phyloP scores from a whole-genome alignment of 257 asterid species.

The Fraxinus cuspidata region DNA sequence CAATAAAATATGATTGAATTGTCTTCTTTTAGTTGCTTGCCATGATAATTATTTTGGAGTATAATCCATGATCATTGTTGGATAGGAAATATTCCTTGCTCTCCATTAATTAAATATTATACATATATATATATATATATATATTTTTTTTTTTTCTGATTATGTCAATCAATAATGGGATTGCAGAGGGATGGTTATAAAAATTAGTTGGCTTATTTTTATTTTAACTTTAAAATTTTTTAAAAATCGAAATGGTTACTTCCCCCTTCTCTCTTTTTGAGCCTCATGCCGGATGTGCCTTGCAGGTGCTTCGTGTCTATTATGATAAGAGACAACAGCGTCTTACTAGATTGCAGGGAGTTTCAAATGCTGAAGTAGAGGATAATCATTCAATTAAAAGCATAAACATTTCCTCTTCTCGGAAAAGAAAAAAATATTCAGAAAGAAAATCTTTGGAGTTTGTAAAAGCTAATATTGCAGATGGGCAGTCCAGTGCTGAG shows the following conservation, averaged over 20 bases:
- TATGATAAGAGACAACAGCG: slow-evolving; percentile 60
- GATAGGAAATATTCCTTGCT: background rate
- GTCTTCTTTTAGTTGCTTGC: background rate
- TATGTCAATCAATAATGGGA: background rate
- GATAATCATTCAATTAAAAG: slow-evolving; percentile 36
- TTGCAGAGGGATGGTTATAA: background rate
- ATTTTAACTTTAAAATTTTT: background rate
- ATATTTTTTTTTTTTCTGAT: background rate
- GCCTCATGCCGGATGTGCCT: slow-evolving; percentile 3
- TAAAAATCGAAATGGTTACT: background rate
- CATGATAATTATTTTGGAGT: background rate
- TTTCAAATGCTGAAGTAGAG: slow-evolving; percentile 39
- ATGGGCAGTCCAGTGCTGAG: slow-evolving; percentile 42
- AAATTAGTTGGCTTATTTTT: background rate
- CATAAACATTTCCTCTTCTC: slow-evolving; percentile 36
- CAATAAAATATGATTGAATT: background rate
- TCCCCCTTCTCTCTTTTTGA: background rate
- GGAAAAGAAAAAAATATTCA: slow-evolving; percentile 53
- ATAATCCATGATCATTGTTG: background rate
- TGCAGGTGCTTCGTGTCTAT: slow-evolving; percentile 86
- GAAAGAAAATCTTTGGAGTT: slow-evolving; percentile 44
- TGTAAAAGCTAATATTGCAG: slow-evolving; percentile 32
- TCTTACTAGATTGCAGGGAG: slow-evolving; percentile 46
- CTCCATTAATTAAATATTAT: too few relatives aligned
- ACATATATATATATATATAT: too few relatives aligned